phyloP scores from a whole-genome alignment of 495 filamentous ascomycete species.

The Physcia stellaris region DNA sequence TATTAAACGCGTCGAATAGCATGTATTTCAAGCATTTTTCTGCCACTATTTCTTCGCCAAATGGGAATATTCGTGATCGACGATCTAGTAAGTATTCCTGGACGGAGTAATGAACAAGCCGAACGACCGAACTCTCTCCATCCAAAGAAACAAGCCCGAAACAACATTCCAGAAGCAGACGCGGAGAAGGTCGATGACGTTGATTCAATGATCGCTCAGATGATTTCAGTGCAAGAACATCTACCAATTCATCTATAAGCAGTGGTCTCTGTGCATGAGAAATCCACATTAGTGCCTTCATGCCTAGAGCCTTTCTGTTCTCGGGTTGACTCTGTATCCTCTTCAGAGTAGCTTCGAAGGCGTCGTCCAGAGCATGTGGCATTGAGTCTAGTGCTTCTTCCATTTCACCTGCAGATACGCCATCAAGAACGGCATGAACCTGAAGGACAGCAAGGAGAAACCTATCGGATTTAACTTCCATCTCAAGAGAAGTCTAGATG shows the following conservation, averaged over 20 bases:
- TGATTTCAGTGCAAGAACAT: slow-evolving; percentile 3
- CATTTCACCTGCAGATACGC: slow-evolving; percentile 5
- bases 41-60: slow-evolving; percentile 3
- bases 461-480: too few relatives aligned
- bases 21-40: slow-evolving; percentile 5
- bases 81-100: not conserved
- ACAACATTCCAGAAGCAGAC: not conserved
- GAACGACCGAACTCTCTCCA: not conserved
- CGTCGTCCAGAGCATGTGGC: slow-evolving; percentile 4
- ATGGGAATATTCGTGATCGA: slow-evolving; percentile 1
- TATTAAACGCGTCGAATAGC: slow-evolving; percentile 1
- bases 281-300: slow-evolving; percentile 6
- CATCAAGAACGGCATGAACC: slow-evolving; percentile 3
- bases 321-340: slow-evolving; percentile 6
- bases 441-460: slow-evolving; percentile 9
- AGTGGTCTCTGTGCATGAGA: slow-evolving; percentile 4
- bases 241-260: slow-evolving; percentile 1
- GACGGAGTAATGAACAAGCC: not conserved
- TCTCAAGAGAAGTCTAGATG: too few relatives aligned
- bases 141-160: not conserved
- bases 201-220: not conserved
- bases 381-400: slow-evolving; percentile 1
- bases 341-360: slow-evolving; percentile 2
- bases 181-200: not conserved
- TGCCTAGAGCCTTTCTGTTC: slow-evolving; percentile 1